Evolutionary conservation across 805 yeast genomes (phyloP).

Genomic region (Pichia membranifaciens): DNA sequence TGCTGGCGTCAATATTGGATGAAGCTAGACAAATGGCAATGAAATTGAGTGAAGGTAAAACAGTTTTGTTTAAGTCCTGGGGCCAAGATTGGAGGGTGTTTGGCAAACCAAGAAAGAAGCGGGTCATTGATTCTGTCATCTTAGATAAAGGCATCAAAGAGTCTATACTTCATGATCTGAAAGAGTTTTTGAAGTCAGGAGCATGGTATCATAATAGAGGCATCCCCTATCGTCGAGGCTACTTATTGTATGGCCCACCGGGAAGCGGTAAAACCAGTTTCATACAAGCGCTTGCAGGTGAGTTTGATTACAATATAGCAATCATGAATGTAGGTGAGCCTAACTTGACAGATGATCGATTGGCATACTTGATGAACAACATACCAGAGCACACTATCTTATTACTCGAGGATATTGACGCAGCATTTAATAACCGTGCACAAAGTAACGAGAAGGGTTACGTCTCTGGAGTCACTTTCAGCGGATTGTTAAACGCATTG

Average conservation of each 20-base stretch:
- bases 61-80: slow-evolving; percentile 90
- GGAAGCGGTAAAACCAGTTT: slow-evolving; percentile 96
- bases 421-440: slow-evolving; percentile 82
- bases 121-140: slow-evolving; percentile 79
- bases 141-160: slow-evolving; percentile 73
- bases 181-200: slow-evolving; percentile 73
- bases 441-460: slow-evolving; percentile 75
- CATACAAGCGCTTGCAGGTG: slow-evolving; percentile 95
- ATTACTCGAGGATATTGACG: slow-evolving; percentile 88
- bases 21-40: slow-evolving; percentile 86
- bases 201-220: slow-evolving; percentile 94
- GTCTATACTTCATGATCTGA: slow-evolving; percentile 60
- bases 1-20: slow-evolving; percentile 58
- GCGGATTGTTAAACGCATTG: slow-evolving; percentile 86
- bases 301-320: slow-evolving; percentile 91
- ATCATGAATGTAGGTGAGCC: slow-evolving; percentile 85
- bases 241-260: slow-evolving; percentile 92
- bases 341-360: slow-evolving; percentile 87
- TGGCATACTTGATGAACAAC: slow-evolving; percentile 94
- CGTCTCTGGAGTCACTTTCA: slow-evolving; percentile 86
- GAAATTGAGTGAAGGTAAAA: slow-evolving; percentile 81
- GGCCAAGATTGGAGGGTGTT: slow-evolving; percentile 99
- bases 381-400: slow-evolving; percentile 85
- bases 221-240: slow-evolving; percentile 96
- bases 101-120: slow-evolving; percentile 88